Percentiles rank a stretch among this genome's conserved stretches.
These are phyloP conservation scores for Geotrichum australiense DNA, from an alignment of 1,139 yeast species.

Conservation along the genomic window DNA sequence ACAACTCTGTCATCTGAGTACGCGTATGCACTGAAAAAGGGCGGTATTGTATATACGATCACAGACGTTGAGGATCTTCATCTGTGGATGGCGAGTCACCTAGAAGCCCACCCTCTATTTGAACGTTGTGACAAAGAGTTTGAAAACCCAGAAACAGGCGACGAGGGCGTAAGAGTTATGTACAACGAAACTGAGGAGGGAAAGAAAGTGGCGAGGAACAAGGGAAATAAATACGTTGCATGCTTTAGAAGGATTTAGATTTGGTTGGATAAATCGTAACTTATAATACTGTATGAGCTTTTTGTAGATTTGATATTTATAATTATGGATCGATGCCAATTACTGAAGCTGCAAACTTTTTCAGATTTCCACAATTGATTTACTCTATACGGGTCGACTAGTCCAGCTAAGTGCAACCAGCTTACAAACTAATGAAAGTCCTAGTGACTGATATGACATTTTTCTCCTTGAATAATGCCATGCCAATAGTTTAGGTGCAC, in stretches of 20 bases:
- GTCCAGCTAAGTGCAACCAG: too few relatives aligned
- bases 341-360: too few relatives aligned
- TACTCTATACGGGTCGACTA: too few relatives aligned
- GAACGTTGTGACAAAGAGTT: slow-evolving; percentile 72
- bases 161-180: slow-evolving; percentile 82
- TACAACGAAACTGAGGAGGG: slow-evolving; percentile 93
- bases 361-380: too few relatives aligned
- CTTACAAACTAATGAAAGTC: too few relatives aligned
- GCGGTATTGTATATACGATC: slow-evolving; percentile 86
- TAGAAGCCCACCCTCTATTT: slow-evolving; percentile 85
- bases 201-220: slow-evolving; percentile 85
- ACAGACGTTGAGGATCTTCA: slow-evolving; percentile 94
- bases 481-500: too few relatives aligned
- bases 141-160: slow-evolving; percentile 71
- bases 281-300: too few relatives aligned
- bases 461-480: too few relatives aligned
- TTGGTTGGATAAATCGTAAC: too few relatives aligned
- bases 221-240: slow-evolving; percentile 81
- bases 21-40: slow-evolving; percentile 81
- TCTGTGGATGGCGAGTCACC: slow-evolving; percentile 91
- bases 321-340: too few relatives aligned
- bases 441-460: too few relatives aligned
- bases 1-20: slow-evolving; percentile 83
- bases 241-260: slow-evolving; percentile 68
- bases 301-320: too few relatives aligned